Evolutionary conservation across 2,329 filamentous ascomycete species (phyloP).

Genomic region (Sphaerulina vaccinii): DNA sequence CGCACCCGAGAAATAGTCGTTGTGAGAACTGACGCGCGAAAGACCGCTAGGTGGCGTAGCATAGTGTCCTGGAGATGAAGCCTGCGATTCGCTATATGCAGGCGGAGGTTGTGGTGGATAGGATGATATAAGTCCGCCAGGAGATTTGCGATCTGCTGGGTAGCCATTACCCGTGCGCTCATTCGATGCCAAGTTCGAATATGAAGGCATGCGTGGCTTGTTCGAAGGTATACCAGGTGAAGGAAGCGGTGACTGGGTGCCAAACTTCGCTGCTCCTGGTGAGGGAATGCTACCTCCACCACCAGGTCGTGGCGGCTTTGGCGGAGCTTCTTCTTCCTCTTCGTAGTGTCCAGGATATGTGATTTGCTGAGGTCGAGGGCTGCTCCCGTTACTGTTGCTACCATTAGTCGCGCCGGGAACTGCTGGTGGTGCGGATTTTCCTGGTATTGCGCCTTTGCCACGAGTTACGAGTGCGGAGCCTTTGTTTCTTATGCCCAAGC

Average conservation of each 20-base stretch:
- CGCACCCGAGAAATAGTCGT: slow-evolving; percentile 31
- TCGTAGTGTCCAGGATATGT: slow-evolving; percentile 22
- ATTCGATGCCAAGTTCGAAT: slow-evolving; percentile 12
- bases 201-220: slow-evolving; percentile 31
- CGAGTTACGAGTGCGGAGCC: slow-evolving; percentile 14
- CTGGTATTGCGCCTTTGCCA: slow-evolving; percentile 13
- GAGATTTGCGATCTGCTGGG: slow-evolving; percentile 28
- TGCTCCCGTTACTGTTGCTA: slow-evolving; percentile 5
- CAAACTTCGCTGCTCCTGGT: slow-evolving; percentile 12
- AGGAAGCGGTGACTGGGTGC: slow-evolving; percentile 9
- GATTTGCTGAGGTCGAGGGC: slow-evolving; percentile 7
- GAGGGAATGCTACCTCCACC: slow-evolving; percentile 20
- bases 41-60: slow-evolving; percentile 30
- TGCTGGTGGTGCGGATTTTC: slow-evolving; percentile 10
- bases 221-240: slow-evolving; percentile 23
- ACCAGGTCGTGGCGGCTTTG: slow-evolving; percentile 37
- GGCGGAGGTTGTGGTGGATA: slow-evolving; percentile 15
- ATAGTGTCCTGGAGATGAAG: slow-evolving; percentile 38
- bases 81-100: slow-evolving; percentile 25
- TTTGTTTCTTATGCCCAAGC: slow-evolving; percentile 48
- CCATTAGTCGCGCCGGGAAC: slow-evolving; percentile 5
- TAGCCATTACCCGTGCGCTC: slow-evolving; percentile 7
- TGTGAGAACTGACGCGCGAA: slow-evolving; percentile 21
- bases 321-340: slow-evolving; percentile 35
- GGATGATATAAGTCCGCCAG: slow-evolving; percentile 17